These are phyloP conservation scores for Aspergillus versicolor DNA, from an alignment of 2,329 filamentous ascomycete species.

Conservation along the genomic window DNA sequence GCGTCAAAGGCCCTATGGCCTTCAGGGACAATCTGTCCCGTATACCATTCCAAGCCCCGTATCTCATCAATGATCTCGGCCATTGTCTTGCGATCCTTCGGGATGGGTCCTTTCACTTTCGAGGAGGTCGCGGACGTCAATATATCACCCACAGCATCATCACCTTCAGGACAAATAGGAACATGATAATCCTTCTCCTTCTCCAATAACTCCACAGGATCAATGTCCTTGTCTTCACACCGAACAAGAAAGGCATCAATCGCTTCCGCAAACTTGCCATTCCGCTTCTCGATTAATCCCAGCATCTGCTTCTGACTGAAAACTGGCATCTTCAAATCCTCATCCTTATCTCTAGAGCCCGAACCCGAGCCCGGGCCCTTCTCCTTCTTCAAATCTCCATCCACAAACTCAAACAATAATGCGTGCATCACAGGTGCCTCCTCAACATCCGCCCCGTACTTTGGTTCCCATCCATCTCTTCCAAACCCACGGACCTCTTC, in stretches of 20 bases:
- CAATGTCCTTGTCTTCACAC: slow-evolving; percentile 61
- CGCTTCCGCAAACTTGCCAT: slow-evolving; percentile 75
- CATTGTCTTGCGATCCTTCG: slow-evolving; percentile 74
- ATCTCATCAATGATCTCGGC: slow-evolving; percentile 83
- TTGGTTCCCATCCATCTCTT: slow-evolving; percentile 48
- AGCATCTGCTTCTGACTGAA: slow-evolving; percentile 93
- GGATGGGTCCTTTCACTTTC: slow-evolving; percentile 68
- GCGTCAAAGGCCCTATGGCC: slow-evolving; percentile 89
- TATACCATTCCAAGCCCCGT: slow-evolving; percentile 81
- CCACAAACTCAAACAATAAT: slow-evolving; percentile 86
- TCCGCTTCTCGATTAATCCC: slow-evolving; percentile 82
- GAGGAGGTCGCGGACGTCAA: slow-evolving; percentile 25
- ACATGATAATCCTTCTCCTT: slow-evolving; percentile 61
- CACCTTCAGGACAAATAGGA: slow-evolving; percentile 55
- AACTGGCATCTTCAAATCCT: slow-evolving; percentile 86
- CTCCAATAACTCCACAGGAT: slow-evolving; percentile 67
- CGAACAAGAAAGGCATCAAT: slow-evolving; percentile 74
- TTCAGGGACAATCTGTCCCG: slow-evolving; percentile 86
- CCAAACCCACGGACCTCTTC: slow-evolving; percentile 61
- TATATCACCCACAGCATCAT: slow-evolving; percentile 21
- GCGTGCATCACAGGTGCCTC: slow-evolving; percentile 48
- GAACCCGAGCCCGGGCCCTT: slow-evolving; percentile 63
- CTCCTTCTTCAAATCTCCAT: slow-evolving; percentile 84
- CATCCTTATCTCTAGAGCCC: slow-evolving; percentile 67
- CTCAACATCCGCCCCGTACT: slow-evolving; percentile 13